Percentiles rank a stretch among this genome's conserved stretches.
Evolutionary conservation across 768 basidiomycete genomes (phyloP).

Genomic region (Tricholoma bakamatsutake): DNA sequence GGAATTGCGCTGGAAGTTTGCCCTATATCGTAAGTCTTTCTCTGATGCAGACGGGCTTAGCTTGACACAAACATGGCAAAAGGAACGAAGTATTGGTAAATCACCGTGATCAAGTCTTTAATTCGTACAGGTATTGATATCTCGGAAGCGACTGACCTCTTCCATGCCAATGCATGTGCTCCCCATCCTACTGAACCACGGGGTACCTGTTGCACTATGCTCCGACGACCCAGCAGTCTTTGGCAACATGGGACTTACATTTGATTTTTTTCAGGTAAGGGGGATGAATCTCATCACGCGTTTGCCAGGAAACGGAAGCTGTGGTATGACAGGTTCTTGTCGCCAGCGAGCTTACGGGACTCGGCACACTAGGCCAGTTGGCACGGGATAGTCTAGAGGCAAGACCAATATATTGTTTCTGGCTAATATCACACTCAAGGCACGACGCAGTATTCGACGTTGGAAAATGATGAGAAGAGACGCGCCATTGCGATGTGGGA

Average conservation of each 20-base stretch:
- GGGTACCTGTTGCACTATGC: constrained; percentile 63
- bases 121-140: not conserved
- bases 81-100: constrained; percentile 72
- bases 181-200: constrained; percentile 65
- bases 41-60: not conserved
- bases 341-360: constrained; percentile 59
- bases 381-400: constrained; percentile 65
- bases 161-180: constrained; percentile 80
- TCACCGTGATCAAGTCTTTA: not conserved
- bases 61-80: not conserved
- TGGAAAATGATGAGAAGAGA: constrained; percentile 41
- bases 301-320: not conserved
- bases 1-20: constrained; percentile 70
- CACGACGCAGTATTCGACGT: constrained; percentile 42
- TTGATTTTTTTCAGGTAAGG: constrained; percentile 69
- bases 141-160: constrained; percentile 56
- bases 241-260: constrained; percentile 72
- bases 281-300: not conserved
- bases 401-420: constrained; percentile 1
- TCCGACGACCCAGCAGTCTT: constrained; percentile 78
- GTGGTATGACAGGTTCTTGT: constrained; percentile 46
- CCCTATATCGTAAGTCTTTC: constrained; percentile 66
- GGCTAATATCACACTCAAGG: not conserved
- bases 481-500: constrained; percentile 40
- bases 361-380: constrained; percentile 55